Base-by-base conservation (phyloP, 177 flowering plant species). In the Tripterygium wilfordii region DNA sequence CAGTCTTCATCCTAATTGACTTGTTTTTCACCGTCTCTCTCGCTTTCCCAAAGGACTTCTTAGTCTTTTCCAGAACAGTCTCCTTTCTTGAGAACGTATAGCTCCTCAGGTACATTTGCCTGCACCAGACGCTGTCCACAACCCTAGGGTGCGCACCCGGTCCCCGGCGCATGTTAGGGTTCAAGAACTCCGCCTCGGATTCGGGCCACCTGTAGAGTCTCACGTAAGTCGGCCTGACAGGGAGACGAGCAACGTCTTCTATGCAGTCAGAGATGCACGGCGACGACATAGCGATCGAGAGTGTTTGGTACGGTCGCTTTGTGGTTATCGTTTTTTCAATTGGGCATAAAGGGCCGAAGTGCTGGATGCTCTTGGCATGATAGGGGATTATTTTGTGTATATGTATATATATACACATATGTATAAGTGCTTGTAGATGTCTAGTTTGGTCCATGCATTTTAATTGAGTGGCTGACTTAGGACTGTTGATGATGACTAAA, bases 191-290 rank as follows among this genome's bases (percentile, higher is more conserved):
- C 3, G 65, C 76, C 48, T 82, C 86, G 12, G 87, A 78, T 42
- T 82, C 87, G 28, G 87, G 83, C 95, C 95, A 78, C 62, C 64
- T 72, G 71, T 78, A 69, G 40, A 79, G 66, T 64, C 71, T 81
- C 32, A 63, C 54, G 51, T 77, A 76, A 12, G 78, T 74, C 1
- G 78, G 68, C 32, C 82, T 49, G 28, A 14, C n/a, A 15, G 62
- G 63, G 0, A 71, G 80, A 7, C 50, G 44, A 0, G 51, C 50
- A 7, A 65, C 63, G 36, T 74, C 79, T 13, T 62, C 22, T 13
- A 66, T 51, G 53, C 77, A 73, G 28, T 53, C 60, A 17, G 79
- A 63, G 28, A 70, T 74, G 75, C 85, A 79, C 10, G 56, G 44
- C 1, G 85, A 74, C 16, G 63, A 58, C 87, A 80, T 80, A n/a